phyloP scores from a whole-genome alignment of 176 grass and related monocot species.

The Lolium perenne region DNA sequence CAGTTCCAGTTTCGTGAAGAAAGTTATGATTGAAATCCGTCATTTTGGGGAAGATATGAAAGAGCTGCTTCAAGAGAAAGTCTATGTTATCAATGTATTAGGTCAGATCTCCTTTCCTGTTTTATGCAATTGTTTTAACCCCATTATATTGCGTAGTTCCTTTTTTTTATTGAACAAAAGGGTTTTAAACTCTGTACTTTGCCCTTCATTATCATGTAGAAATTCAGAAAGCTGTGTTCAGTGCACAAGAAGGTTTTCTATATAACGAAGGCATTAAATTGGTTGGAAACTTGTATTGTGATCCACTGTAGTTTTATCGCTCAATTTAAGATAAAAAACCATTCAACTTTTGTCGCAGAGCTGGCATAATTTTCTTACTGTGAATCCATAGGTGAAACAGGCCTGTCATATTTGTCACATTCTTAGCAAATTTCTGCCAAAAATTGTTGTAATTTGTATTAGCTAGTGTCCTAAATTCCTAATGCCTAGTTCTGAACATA shows the following conservation, averaged over 20 bases:
- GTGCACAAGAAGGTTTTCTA: neutral
- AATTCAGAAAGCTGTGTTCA: conserved; percentile 12
- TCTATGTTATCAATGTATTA: conserved; percentile 81
- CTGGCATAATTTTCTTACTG: neutral
- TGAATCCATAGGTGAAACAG: neutral
- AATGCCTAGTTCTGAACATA: conserved; percentile 29
- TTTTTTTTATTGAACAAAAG: neutral
- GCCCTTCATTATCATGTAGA: neutral
- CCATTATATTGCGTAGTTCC: neutral
- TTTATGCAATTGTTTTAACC: conserved; percentile 20
- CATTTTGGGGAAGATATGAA: conserved; percentile 85
- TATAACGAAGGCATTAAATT: conserved; percentile 19
- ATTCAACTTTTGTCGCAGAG: neutral
- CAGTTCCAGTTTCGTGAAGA: conserved; percentile 62
- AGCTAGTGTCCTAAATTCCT: neutral
- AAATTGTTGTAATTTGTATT: conserved; percentile 9
- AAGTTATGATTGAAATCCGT: conserved; percentile 58
- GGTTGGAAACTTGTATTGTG: neutral
- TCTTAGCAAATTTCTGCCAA: neutral
- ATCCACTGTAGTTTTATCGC: neutral
- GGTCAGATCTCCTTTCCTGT: conserved; percentile 48
- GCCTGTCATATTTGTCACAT: neutral
- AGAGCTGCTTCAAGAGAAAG: conserved; percentile 74
- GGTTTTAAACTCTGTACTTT: neutral
- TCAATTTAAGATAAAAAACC: neutral